Evolutionary conservation across 2,329 filamentous ascomycete species (phyloP).

Genomic region (Fusarium sp.): DNA sequence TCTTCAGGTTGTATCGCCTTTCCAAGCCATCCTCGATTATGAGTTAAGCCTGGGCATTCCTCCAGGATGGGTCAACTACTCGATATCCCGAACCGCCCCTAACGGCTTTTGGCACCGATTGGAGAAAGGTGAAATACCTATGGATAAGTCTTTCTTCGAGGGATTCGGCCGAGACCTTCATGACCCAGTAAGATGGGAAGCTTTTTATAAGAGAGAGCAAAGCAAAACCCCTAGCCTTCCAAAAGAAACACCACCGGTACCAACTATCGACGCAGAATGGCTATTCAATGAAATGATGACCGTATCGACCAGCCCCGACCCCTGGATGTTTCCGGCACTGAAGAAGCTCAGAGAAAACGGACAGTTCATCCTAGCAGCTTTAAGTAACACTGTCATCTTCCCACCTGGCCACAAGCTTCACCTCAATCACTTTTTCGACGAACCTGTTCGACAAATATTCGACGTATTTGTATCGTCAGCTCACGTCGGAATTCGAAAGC

Average conservation of each 20-base stretch:
- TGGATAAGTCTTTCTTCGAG: slow-evolving; percentile 80
- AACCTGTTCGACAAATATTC: slow-evolving; percentile 75
- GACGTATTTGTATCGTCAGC: slow-evolving; percentile 90
- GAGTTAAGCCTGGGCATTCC: slow-evolving; percentile 82
- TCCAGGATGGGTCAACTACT: slow-evolving; percentile 89
- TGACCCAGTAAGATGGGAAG: slow-evolving; percentile 73
- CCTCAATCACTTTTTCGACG: slow-evolving; percentile 58
- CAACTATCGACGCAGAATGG: slow-evolving; percentile 78
- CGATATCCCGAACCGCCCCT: slow-evolving; percentile 82
- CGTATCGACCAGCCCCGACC: slow-evolving; percentile 75
- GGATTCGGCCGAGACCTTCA: slow-evolving; percentile 81
- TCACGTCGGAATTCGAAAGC: slow-evolving; percentile 88
- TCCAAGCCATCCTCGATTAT: slow-evolving; percentile 93
- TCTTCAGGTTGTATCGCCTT: slow-evolving; percentile 83
- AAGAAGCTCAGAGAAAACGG: slow-evolving; percentile 72
- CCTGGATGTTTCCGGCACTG: slow-evolving; percentile 88
- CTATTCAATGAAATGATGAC: slow-evolving; percentile 95
- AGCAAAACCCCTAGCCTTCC: slow-evolving; percentile 55
- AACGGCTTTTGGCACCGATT: slow-evolving; percentile 88
- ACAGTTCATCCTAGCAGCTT: slow-evolving; percentile 78
- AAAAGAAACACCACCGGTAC: slow-evolving; percentile 68
- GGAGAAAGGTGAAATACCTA: slow-evolving; percentile 82
- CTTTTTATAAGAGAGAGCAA: slow-evolving; percentile 65
- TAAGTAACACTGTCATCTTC: slow-evolving; percentile 92
- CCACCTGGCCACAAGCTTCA: slow-evolving; percentile 78